Conservation (phyloP, 345 rosid genomes). For the Eucalyptus guilfoylei region DNA sequence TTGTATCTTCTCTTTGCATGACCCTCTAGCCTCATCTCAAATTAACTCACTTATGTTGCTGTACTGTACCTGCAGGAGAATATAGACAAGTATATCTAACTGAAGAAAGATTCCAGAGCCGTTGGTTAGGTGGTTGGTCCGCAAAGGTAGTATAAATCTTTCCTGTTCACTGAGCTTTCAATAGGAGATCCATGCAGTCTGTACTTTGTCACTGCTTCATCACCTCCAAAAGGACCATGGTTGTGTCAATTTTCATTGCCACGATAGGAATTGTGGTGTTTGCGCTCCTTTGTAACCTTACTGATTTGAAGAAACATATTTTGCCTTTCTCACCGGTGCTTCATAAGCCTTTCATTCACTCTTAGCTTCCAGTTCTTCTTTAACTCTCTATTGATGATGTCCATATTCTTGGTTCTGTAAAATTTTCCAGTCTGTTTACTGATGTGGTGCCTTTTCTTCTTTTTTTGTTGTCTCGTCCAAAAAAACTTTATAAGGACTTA, state of each 20-base stretch:
- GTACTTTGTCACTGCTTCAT: not conserved
- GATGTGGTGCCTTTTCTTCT: not conserved
- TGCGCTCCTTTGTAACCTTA: not conserved
- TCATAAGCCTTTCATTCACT: not conserved
- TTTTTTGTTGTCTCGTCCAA: not conserved
- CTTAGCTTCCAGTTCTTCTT: not conserved
- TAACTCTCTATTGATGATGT: not conserved
- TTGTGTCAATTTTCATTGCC: not conserved
- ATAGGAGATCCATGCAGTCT: not conserved
- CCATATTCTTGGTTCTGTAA: not conserved
- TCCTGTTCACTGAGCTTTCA: not conserved
- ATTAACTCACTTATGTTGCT: not conserved
- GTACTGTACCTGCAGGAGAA: not conserved
- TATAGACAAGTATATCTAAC: not conserved
- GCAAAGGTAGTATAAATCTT: slow-evolving; percentile 4
- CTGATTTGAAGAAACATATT: not conserved
- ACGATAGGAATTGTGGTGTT: not conserved
- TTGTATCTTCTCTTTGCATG: not conserved
- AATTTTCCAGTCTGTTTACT: not conserved
- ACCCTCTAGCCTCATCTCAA: not conserved
- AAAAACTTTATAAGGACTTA: slow-evolving; percentile 7
- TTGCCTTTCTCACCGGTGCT: not conserved
- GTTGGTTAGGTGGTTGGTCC: slow-evolving; percentile 32
- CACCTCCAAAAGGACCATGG: not conserved
- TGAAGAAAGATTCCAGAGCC: slow-evolving; percentile 13